phyloP scores from a whole-genome alignment of 345 rosid species.

The Brassica nigra region DNA sequence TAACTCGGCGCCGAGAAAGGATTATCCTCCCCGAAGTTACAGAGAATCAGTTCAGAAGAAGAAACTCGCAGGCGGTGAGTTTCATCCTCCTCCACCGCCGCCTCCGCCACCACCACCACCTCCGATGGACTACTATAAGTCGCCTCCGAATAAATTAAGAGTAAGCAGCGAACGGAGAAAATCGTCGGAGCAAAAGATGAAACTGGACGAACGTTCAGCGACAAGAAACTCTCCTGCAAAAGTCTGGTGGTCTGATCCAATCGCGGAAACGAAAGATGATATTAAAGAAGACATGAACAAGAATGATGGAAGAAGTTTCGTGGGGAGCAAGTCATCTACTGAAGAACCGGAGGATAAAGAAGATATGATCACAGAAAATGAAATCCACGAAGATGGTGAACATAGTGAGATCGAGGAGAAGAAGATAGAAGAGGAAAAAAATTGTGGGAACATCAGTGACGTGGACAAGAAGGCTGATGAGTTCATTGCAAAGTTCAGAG shows the following conservation, averaged over 20 bases:
- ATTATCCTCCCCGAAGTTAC: conserved; percentile 3
- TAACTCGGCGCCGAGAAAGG: conserved; percentile 42
- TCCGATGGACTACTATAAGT: conserved; percentile 36
- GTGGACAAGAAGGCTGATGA: conserved; percentile 96
- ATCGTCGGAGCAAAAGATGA: conserved; percentile 30
- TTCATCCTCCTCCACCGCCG: conserved; percentile 68
- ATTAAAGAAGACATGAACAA: conserved; percentile 26
- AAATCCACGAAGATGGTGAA: conserved; percentile 4
- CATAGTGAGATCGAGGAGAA: neutral
- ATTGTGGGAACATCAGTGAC: conserved; percentile 49
- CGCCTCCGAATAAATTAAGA: conserved; percentile 43
- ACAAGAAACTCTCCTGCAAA: conserved; percentile 42
- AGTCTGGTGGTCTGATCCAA: conserved; percentile 40
- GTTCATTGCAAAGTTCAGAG: conserved; percentile 97
- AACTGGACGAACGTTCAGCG: conserved; percentile 23
- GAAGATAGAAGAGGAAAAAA: conserved; percentile 33
- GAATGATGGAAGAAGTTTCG: conserved; percentile 29
- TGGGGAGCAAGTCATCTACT: conserved; percentile 31
- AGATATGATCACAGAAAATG: conserved; percentile 8
- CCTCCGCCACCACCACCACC: conserved; percentile 83
- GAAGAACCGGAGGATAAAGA: conserved; percentile 42
- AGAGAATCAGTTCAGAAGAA: conserved; percentile 33
- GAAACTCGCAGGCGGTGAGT: conserved; percentile 9
- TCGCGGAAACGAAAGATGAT: conserved; percentile 31
- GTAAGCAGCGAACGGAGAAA: conserved; percentile 30